Conservation (phyloP, 2,329 filamentous ascomycete species). For the Nigrospora osmanthi region DNA sequence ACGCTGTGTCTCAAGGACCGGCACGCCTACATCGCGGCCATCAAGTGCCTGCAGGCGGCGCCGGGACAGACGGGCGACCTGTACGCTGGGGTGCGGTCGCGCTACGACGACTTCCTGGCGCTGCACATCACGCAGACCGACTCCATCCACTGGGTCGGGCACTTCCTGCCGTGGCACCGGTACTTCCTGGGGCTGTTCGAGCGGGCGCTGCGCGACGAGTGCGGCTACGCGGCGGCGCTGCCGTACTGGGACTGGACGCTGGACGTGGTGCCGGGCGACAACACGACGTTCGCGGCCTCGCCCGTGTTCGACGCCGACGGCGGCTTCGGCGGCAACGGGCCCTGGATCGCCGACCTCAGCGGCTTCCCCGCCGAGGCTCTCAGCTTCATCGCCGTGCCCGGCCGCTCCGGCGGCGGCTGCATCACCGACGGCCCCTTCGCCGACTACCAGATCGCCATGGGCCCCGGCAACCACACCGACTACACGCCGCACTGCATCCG, state of each 20-base stretch:
- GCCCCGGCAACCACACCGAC: conserved; percentile 14
- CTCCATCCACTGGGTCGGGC: conserved; percentile 21
- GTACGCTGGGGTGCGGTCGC: conserved; percentile 26
- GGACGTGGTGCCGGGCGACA: conserved; percentile 6
- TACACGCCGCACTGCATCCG: conserved; percentile 23
- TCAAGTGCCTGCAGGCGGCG: conserved; percentile 27
- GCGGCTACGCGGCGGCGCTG: conserved; percentile 5
- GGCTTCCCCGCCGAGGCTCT: conserved; percentile 1
- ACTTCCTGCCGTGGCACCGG: conserved; percentile 7
- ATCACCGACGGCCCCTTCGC: conserved; percentile 19
- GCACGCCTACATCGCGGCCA: conserved; percentile 27
- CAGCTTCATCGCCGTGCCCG: conserved; percentile 9
- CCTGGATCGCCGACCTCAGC: conserved; percentile 11
- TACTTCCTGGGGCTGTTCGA: conserved; percentile 9
- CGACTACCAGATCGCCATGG: conserved; percentile 18
- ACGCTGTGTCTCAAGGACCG: conserved; percentile 10
- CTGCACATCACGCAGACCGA: conserved; percentile 32
- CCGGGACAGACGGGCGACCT: conserved; percentile 16
- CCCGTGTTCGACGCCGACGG: conserved; percentile 16
- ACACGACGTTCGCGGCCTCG: conserved; percentile 9
- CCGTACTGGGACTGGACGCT: conserved; percentile 14
- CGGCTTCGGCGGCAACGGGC: conserved; percentile 17
- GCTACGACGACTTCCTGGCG: conserved; percentile 37
- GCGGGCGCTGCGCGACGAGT: conserved; percentile 5
- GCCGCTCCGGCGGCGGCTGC: conserved; percentile 20